Evolutionary conservation across 2,329 filamentous ascomycete genomes (phyloP).

Genomic region (Lasiodiplodia theobromae): DNA sequence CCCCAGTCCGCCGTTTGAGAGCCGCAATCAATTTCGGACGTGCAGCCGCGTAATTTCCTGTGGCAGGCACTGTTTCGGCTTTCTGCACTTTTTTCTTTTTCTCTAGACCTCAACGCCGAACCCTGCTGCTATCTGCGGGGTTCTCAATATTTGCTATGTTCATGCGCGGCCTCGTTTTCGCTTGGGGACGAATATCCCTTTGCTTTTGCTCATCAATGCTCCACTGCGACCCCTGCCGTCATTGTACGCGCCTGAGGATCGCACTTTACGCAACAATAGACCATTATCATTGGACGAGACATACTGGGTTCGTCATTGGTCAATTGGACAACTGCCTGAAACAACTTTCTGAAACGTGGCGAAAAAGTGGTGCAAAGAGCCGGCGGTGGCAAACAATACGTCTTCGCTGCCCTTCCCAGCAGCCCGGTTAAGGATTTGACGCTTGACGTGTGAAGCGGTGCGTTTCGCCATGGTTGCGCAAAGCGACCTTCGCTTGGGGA

Average conservation of each 20-base stretch:
- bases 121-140: neutral
- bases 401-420: neutral
- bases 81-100: neutral
- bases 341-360: neutral
- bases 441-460: neutral
- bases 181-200: neutral
- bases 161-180: neutral
- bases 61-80: neutral
- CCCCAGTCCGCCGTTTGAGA: no score
- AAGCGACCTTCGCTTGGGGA: neutral
- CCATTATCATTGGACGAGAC: neutral
- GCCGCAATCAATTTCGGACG: neutral
- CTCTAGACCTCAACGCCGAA: neutral
- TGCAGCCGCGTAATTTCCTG: neutral
- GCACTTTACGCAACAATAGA: neutral
- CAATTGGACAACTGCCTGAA: neutral
- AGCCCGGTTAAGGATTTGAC: neutral
- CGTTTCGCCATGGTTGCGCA: constrained; percentile 13
- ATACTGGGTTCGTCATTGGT: neutral
- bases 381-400: neutral
- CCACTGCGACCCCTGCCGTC: neutral
- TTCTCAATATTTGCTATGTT: neutral
- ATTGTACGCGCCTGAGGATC: neutral
- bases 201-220: neutral
- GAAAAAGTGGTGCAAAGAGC: neutral